Evolutionary conservation across 306 rosid genomes (phyloP), one percentile per base, ranked within the genome.

Genomic region (Corylus americana): DNA sequence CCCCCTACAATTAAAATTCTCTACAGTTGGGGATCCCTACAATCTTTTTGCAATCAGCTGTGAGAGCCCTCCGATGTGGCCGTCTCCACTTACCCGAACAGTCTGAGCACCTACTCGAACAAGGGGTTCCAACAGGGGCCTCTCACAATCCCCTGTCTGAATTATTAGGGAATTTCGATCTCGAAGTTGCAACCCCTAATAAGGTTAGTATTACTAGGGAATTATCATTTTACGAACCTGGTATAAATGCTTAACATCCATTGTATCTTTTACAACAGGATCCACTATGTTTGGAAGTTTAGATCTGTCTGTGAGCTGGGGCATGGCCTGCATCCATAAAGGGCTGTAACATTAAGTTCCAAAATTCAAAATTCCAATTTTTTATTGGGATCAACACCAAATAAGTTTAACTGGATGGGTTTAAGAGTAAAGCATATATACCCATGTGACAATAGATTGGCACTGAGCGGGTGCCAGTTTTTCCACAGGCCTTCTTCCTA

Each of bases 391-490:
- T 44, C 74, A n/a, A 72, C 35, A 67, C 42, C 71, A 70, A 58
- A 55, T 44, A 35, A 67, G 71, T 22, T 49, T 58, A 66, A 42
- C 45, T 6, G 45, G 45, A 20, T 68, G 69, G 77, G 37, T 48
- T 74, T 58, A 71, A 50, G 64, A 64, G 50, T 25, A 81, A 68
- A 73, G 61, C 86, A 66, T 49, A 49, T 1, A 49, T 89, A 92
- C 99, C 99, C 98, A 95, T 90, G 99, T 95, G 85, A 95, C 98
- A 58, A 95, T 87, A 18, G 98, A 95, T 87, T 90, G 98, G 84
- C 97, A 93, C 79, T 88, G 94, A 83, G 94, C 74, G 67, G 94
- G 97, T 79, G 92, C 85, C 85, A 89, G 78, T 89, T 93, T 95
- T 77, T 93, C 97, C 48, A 95, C 98, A 0, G 97, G 99, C 85